Evolutionary conservation across 305 asterid species (phyloP).

Genomic region (Fraxinus sp.): DNA sequence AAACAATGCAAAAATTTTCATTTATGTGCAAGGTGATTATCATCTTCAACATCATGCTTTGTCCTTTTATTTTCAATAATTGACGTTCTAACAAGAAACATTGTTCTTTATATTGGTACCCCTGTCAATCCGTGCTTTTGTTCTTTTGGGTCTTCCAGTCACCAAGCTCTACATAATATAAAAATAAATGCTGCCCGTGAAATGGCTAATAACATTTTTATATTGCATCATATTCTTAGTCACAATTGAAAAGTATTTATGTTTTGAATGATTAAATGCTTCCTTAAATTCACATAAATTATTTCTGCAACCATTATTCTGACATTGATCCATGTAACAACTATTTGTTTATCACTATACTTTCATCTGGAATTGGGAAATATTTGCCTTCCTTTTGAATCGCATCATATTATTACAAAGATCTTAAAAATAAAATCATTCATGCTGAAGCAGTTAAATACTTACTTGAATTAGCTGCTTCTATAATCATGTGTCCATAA

Average conservation of each 20-base stretch:
- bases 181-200: not conserved
- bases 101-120: not conserved
- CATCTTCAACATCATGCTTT: slow-evolving; percentile 1
- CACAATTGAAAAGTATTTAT: not conserved
- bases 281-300: not conserved
- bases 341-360: not conserved
- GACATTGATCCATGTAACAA: not conserved
- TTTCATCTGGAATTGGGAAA: not conserved
- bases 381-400: not conserved
- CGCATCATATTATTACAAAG: not conserved
- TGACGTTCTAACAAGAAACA: not conserved
- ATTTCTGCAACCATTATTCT: not conserved
- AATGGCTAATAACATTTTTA: not conserved
- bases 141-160: not conserved
- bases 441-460: not conserved
- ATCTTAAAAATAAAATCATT: not conserved
- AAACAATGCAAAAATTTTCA: slow-evolving; percentile 51
- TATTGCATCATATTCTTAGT: not conserved
- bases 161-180: not conserved
- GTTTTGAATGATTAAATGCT: not conserved
- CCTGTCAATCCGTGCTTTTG: slow-evolving; percentile 18
- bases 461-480: not conserved
- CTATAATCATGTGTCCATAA: not conserved
- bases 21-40: slow-evolving; percentile 54
- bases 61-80: slow-evolving; percentile 2